Evolutionary conservation across 2,329 filamentous ascomycete species (phyloP).

Genomic region (Sclerotinia trifoliorum): DNA sequence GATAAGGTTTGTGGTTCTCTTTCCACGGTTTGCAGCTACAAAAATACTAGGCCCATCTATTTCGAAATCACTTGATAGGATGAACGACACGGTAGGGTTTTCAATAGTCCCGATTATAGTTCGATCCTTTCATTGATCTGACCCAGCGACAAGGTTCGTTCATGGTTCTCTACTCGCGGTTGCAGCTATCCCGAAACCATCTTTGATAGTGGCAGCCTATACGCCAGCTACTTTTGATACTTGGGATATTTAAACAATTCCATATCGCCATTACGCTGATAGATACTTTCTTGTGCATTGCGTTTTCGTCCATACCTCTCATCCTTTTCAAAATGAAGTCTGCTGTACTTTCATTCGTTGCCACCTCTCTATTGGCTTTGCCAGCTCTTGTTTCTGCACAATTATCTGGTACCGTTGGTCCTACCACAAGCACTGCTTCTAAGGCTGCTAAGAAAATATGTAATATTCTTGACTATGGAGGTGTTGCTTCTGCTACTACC

Average conservation of each 20-base stretch:
- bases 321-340: conserved; percentile 26
- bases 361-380: conserved; percentile 20
- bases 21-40: too few species aligned
- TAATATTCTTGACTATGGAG: conserved; percentile 49
- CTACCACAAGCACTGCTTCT: conserved; percentile 31
- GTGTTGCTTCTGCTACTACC: conserved; percentile 46
- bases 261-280: background rate
- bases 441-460: conserved; percentile 40
- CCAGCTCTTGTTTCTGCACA: conserved; percentile 27
- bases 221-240: background rate
- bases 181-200: background rate
- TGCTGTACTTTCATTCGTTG: conserved; percentile 16
- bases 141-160: too few species aligned
- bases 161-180: background rate
- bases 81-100: too few species aligned
- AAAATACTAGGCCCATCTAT: too few species aligned
- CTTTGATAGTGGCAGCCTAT: background rate
- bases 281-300: background rate
- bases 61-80: too few species aligned
- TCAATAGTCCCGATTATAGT: too few species aligned
- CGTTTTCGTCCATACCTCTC: background rate
- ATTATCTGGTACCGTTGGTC: conserved; percentile 35
- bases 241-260: background rate
- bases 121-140: too few species aligned
- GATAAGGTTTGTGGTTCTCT: too few species aligned